A percentile compares a stretch with the other conserved stretches of the same genome.
Conservation (phyloP, 2,329 filamentous ascomycete species). For the Paecilomyces variotii region DNA sequence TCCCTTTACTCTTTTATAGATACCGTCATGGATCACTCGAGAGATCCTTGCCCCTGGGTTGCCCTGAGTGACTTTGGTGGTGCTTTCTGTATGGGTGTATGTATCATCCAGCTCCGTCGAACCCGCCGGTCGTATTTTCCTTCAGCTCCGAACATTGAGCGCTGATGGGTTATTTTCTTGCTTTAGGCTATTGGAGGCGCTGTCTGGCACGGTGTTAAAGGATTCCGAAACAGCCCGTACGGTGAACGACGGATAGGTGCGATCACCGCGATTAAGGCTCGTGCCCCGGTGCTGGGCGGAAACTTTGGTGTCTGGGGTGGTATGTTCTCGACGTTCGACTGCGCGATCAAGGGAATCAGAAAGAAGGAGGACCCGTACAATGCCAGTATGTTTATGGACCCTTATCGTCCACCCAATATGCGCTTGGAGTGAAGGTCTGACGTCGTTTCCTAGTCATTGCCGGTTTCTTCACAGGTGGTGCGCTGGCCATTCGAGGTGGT, state of each 20-base stretch:
- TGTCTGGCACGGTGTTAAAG: constrained; percentile 96
- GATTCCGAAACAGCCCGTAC: constrained; percentile 80
- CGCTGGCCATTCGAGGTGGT: constrained; percentile 84
- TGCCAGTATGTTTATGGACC: constrained; percentile 51
- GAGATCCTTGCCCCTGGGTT: constrained; percentile 96
- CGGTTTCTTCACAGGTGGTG: constrained; percentile 91
- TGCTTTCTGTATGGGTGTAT: constrained; percentile 92
- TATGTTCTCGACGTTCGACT: constrained; percentile 92
- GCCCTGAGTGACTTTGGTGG: constrained; percentile 96
- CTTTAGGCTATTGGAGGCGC: constrained; percentile 64
- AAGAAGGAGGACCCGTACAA: constrained; percentile 99
- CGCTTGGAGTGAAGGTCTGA: not conserved
- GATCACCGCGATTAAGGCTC: constrained; percentile 93
- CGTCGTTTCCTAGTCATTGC: constrained; percentile 57
- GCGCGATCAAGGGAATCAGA: constrained; percentile 84
- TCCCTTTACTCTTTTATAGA: not conserved
- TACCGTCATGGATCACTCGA: constrained; percentile 74
- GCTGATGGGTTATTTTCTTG: constrained; percentile 20
- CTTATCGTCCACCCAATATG: not conserved
- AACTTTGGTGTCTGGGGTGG: constrained; percentile 99
- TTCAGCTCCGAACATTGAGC: constrained; percentile 2
- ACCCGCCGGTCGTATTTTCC: not conserved
- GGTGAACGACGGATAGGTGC: constrained; percentile 94
- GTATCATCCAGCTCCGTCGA: constrained; percentile 26
- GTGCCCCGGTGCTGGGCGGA: constrained; percentile 88